These are phyloP conservation scores for Talaromyces sp. DNA, from an alignment of 2,329 filamentous ascomycete species.

Conservation along the genomic window DNA sequence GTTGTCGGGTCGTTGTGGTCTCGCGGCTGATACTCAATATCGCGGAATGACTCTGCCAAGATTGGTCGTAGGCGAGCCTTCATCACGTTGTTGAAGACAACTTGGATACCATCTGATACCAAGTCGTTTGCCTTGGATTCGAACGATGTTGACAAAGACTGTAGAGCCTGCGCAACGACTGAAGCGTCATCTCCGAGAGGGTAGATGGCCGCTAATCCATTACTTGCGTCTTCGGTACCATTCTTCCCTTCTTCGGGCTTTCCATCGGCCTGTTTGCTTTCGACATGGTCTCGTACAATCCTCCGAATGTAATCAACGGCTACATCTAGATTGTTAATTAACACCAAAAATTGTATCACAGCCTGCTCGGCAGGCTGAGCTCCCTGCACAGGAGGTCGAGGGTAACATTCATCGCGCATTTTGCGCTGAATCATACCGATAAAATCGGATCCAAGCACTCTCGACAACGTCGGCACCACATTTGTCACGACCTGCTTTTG, in stretches of 20 bases:
- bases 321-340: constrained; percentile 94
- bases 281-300: constrained; percentile 70
- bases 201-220: constrained; percentile 62
- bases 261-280: constrained; percentile 3
- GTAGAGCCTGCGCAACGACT: constrained; percentile 66
- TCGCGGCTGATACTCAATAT: constrained; percentile 76
- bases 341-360: constrained; percentile 82
- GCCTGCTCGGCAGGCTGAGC: constrained; percentile 82
- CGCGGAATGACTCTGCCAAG: constrained; percentile 83
- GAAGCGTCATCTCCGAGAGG: constrained; percentile 73
- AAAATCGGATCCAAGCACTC: constrained; percentile 83
- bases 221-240: constrained; percentile 22
- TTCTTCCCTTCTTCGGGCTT: constrained; percentile 28
- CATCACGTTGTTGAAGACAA: constrained; percentile 83
- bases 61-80: constrained; percentile 81
- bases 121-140: constrained; percentile 75
- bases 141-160: constrained; percentile 68
- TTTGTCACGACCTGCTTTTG: constrained; percentile 74
- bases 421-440: constrained; percentile 96
- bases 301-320: constrained; percentile 85
- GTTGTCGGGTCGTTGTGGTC: constrained; percentile 46
- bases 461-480: constrained; percentile 73
- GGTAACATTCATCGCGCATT: constrained; percentile 95
- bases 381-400: constrained; percentile 72
- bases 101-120: constrained; percentile 76